Evolutionary conservation across 176 grass and related monocot species (phyloP), one percentile per base, ranked within the genome.

Genomic region (Pontederia paniculata): DNA sequence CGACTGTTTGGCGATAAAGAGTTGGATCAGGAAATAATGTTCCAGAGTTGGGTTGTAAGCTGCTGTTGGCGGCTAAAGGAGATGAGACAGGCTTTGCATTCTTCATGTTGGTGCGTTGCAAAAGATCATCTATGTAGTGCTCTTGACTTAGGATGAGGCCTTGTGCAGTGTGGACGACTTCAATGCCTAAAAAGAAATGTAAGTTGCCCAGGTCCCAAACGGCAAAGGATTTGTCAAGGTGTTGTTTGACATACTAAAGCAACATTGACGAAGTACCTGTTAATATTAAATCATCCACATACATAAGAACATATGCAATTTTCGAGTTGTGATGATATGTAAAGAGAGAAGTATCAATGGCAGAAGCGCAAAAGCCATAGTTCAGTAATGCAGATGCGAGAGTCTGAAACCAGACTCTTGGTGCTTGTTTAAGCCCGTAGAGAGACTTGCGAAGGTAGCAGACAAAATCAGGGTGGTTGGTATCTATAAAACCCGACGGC

Each of bases 171-270:
- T 23, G 21, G 0, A 8, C 0, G 4, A 20, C 9, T n/a, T 58
- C 10, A 16, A 72, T 61, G 9, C 48, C 69, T 3, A 72, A 42
- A 48, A 52, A 61, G 44, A 28, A 70, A 7, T 49, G 8, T 0
- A 62, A 14, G 0, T 15, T 4, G 0, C 10, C 16, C 0, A 46
- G 25, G 11, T 57, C 14, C 10, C 57, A 46, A 0, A 65, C 12
- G 0, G 48, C 11, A 46, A 74, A 74, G 2, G 1, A 7, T 3
- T 2, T 1, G 46, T 2, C 2, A 48, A 48, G 46, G 14, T 48
- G 2, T 15, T 0, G 23, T 5, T 3, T 53, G 1, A 0, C 50
- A 0, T 0, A 55, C 12, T 4, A 21, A 23, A 55, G 49, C 10
- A 4, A 42, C 16, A 17, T 2, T 5, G 46, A 0, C n/a, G 4